Conservation (phyloP, 352 stramenopile species). For the Pythium brassicae region DNA sequence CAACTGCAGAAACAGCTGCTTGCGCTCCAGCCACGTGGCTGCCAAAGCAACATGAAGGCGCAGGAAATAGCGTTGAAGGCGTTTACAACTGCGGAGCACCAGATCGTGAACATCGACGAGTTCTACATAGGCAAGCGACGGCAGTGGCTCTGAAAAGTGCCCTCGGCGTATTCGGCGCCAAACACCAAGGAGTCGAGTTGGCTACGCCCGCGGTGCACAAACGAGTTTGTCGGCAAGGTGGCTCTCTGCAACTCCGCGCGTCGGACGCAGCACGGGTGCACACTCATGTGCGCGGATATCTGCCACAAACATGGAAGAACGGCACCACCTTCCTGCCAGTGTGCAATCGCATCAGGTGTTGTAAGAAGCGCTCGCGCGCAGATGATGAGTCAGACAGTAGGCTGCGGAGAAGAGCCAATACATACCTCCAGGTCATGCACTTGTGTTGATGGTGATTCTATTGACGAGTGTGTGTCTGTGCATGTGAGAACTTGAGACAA, state of each 20-base stretch:
- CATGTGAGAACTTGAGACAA: too few species aligned
- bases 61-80: not conserved
- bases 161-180: not conserved
- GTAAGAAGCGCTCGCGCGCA: not conserved
- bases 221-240: not conserved
- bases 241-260: not conserved
- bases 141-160: not conserved
- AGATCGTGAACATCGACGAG: too few species aligned
- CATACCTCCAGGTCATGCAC: not conserved
- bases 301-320: conserved; percentile 2
- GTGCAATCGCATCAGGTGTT: not conserved
- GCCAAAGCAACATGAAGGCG: not conserved
- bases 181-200: not conserved
- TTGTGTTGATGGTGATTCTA: not conserved
- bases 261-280: not conserved
- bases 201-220: not conserved
- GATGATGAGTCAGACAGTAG: not conserved
- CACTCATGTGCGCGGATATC: not conserved
- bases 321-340: not conserved
- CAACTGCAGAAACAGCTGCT: not conserved
- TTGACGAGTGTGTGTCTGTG: not conserved
- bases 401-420: not conserved
- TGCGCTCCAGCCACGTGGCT: not conserved
- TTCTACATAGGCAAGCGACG: too few species aligned
- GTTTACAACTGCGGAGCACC: not conserved